Percentiles rank a stretch among this genome's conserved stretches.
phyloP scores from a whole-genome alignment of 768 basidiomycete genomes.

The Termitomyces sp. region DNA sequence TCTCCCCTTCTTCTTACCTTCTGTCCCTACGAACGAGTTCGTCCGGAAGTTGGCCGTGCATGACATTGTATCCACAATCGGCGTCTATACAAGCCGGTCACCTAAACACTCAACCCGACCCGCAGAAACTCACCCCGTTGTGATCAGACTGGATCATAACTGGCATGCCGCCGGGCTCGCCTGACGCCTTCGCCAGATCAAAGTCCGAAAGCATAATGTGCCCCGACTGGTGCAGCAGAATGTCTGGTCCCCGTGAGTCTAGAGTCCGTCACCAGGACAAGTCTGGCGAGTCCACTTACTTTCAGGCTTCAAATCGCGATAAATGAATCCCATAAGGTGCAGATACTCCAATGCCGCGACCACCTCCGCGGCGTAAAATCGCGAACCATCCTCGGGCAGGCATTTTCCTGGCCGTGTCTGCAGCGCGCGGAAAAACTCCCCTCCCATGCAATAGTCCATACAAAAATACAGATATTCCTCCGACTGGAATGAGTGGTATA shows the following conservation, averaged over 20 bases:
- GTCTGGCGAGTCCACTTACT: conserved; percentile 54
- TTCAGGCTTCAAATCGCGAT: conserved; percentile 98
- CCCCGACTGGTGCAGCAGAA: conserved; percentile 93
- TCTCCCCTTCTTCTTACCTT: conserved; percentile 50
- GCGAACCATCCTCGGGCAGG: conserved; percentile 88
- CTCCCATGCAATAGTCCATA: conserved; percentile 99
- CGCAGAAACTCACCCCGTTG: conserved; percentile 66
- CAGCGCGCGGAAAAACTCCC: conserved; percentile 97
- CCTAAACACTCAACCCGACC: conserved; percentile 4
- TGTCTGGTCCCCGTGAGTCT: conserved; percentile 53
- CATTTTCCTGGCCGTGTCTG: conserved; percentile 97
- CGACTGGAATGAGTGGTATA: conserved; percentile 99
- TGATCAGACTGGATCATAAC: conserved; percentile 83
- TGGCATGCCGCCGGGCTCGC: conserved; percentile 78
- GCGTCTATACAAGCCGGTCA: conserved; percentile 48
- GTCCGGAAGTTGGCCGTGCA: conserved; percentile 98
- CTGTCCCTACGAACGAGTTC: conserved; percentile 98
- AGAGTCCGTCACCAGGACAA: conserved; percentile 1
- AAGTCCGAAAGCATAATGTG: conserved; percentile 99
- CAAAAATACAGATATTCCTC: conserved; percentile 98
- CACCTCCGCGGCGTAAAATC: conserved; percentile 99
- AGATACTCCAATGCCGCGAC: conserved; percentile 96
- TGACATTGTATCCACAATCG: conserved; percentile 93
- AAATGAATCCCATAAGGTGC: conserved; percentile 99
- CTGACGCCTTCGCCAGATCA: conserved; percentile 95